Percentiles rank a stretch among this genome's conserved stretches.
Conservation (phyloP, 345 rosid genomes). For the Hibiscus mutabilis region DNA sequence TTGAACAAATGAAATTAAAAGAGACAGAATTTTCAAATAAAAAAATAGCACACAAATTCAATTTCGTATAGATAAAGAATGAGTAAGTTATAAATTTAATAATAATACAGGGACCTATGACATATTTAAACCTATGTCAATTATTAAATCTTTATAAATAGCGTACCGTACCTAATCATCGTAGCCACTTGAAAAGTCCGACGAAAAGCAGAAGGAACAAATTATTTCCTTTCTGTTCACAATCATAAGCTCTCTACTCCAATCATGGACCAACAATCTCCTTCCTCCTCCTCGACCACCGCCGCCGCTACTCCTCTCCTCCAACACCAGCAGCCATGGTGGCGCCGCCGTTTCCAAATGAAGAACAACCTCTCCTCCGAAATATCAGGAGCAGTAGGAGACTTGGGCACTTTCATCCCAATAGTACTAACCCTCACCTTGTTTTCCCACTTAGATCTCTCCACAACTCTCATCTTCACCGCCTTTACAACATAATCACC, state of each 20-base stretch:
- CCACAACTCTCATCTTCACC: conserved; percentile 71
- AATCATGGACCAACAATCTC: not conserved
- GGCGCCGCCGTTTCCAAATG: conserved; percentile 37
- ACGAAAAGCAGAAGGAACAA: no score
- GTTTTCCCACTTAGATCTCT: conserved; percentile 63
- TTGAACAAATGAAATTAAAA: no score
- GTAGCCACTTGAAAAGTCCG: no score
- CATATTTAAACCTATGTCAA: not conserved
- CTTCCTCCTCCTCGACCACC: not conserved
- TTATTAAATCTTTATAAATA: not conserved
- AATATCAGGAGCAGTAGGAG: conserved; percentile 80
- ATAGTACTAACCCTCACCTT: conserved; percentile 61
- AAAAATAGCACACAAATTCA: no score
- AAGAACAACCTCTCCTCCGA: conserved; percentile 45
- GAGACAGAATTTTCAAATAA: no score
- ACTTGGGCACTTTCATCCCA: conserved; percentile 78
- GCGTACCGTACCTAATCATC: no score
- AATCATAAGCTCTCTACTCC: not conserved
- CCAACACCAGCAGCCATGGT: conserved; percentile 20
- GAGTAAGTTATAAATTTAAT: no score
- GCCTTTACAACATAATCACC: conserved; percentile 60
- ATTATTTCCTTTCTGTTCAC: not conserved
- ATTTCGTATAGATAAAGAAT: no score
- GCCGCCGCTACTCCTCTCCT: not conserved
- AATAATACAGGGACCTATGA: no score